Base-by-base conservation (phyloP, 2,329 filamentous ascomycete species). In the Cadophora sp. region DNA sequence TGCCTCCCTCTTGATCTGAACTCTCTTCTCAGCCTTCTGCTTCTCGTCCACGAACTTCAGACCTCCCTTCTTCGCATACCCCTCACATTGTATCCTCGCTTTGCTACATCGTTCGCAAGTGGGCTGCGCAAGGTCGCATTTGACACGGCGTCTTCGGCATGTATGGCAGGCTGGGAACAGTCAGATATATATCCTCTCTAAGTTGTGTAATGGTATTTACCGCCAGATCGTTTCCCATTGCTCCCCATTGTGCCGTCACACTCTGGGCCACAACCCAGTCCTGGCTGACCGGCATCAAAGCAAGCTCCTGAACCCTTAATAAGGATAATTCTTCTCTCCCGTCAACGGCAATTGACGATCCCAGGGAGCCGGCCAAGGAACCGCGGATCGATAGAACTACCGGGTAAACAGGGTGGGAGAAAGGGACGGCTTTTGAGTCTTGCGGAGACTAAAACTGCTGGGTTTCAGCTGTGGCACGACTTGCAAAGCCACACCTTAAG, bases 31-130 rank as follows among this genome's bases (percentile, higher is more conserved):
- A 4, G 69, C 69, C 43, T 66, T 55, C 26, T 62, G 34, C 48
- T 71, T 69, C 64, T 71, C 69, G 65, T 71, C 69, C 43, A 71
- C 69, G 27, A 71, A 71, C 50, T 69, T 71, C 27, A 71, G 51
- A 16, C 56, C 56, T 24, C 8, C 56, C 22, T 69, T 68, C 29
- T 64, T 55, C 19, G 37, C 63, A 53, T 71, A 71, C 14, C 69
- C 69, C 26, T 68, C 67, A 50, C 69, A 71, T 22, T 58, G 24
- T 19, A 69, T 58, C 22, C 67, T 69, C 14, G 64, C 68, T 58
- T 69, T 71, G n/a, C 34, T 34, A 50, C 69, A 71, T 64, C 69
- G 26, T 12, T 55, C 5, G 29, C 61, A 64, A n/a, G 7, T 27
- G 5, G 69, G 69, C 29, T 67, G 60, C 9, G 40, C 62, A 31